Evolutionary conservation across 768 basidiomycete genomes (phyloP).

Genomic region (Phallus indusiatus): DNA sequence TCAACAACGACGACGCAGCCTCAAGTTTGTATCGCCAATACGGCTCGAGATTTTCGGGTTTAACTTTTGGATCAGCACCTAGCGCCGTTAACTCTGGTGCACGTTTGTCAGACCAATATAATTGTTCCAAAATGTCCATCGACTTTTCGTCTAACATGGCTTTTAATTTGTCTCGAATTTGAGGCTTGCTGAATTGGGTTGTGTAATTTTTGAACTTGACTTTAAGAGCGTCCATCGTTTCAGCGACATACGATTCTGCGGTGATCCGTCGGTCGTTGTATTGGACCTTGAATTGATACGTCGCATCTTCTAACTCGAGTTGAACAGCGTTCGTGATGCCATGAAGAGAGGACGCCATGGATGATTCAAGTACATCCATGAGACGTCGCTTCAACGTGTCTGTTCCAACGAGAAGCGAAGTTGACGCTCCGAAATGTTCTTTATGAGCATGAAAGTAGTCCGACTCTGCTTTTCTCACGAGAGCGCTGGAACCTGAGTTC

Average conservation of each 20-base stretch:
- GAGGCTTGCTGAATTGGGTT: conserved; percentile 76
- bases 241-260: conserved; percentile 95
- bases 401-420: conserved; percentile 81
- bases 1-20: conserved; percentile 84
- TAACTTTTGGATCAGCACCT: conserved; percentile 58
- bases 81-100: conserved; percentile 64
- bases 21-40: conserved; percentile 97
- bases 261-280: conserved; percentile 93
- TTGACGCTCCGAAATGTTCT: conserved; percentile 50
- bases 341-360: conserved; percentile 93
- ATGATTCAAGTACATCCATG: conserved; percentile 96
- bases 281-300: conserved; percentile 98
- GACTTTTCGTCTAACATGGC: conserved; percentile 91
- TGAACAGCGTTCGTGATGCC: conserved; percentile 96
- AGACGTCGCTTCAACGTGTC: conserved; percentile 81
- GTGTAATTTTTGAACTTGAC: conserved; percentile 80
- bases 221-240: conserved; percentile 92
- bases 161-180: conserved; percentile 84
- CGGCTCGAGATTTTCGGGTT: conserved; percentile 68
- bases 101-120: conserved; percentile 94
- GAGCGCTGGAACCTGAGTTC: conserved; percentile 38
- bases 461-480: conserved; percentile 48
- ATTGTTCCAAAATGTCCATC: conserved; percentile 93
- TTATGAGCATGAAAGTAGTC: conserved; percentile 59
- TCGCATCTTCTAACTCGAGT: conserved; percentile 92